Evolutionary conservation across 73 alveolate genomes (phyloP), one percentile per base, ranked within the genome.

Genomic region (Stentor coeruleus): DNA sequence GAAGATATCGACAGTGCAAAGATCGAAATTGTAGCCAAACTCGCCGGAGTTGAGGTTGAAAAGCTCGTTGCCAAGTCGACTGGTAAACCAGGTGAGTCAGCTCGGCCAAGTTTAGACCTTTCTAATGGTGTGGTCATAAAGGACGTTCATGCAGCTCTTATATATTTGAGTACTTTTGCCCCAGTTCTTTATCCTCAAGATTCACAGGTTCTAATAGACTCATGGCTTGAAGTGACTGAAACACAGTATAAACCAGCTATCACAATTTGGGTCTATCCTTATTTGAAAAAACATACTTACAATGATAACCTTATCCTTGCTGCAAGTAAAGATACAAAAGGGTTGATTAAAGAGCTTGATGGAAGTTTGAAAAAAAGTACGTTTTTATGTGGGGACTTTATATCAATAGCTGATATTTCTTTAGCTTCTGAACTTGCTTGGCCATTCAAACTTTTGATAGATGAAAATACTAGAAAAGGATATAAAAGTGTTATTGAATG

Each of bases 371-470:
- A 85, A 39, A 87, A 82, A 26, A 74, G 59, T 58, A 73, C 60
- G 26, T 87, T 40, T 83, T 82, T 91, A 33, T 85, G 39, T 3
- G 97, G 97, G 31, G 83, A 89, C 31, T 59, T 77, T 11, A 28
- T 91, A 0, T 88, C 95, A 31, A 74, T 91, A 31, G 97, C 95
- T 1, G 97, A 91, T 77, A 74, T 91, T 39, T 26, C 81, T 36
- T 35, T 89, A 26, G 90, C 88, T 36, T 86, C 88, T 76, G 73
- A 77, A 59, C 66, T 91, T 37, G 79, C 84, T 37, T 76, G 73
- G 15, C 85, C 92, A 38, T 89, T 91, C 88, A 76, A 74, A 81
- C 38, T 91, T 3, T 88, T 82, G 41, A 77, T 87, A 35, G 95
- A 91, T 3, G 88, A 81, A 73, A 91, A 89, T 26, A 77, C 77